Percentiles rank a stretch among this genome's conserved stretches.
Conservation (phyloP, 768 basidiomycete species). For the Asterophora parasitica region DNA sequence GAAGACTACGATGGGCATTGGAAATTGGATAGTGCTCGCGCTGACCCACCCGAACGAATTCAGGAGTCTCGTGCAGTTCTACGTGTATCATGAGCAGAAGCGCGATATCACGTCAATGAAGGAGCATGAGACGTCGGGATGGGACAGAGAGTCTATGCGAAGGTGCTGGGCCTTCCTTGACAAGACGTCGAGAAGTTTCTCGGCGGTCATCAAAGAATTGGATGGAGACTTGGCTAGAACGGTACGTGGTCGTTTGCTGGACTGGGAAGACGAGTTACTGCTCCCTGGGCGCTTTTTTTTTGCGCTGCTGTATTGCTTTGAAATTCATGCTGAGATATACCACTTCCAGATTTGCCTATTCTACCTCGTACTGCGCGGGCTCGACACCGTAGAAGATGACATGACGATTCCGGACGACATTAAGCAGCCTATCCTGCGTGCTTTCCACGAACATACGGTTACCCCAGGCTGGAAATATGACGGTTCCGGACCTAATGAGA, state of each 20-base stretch:
- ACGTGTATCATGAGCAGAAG: conserved; percentile 73
- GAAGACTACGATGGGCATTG: conserved; percentile 39
- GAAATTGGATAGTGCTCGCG: conserved; percentile 61
- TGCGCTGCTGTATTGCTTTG: background rate
- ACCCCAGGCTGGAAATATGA: conserved; percentile 85
- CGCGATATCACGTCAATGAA: conserved; percentile 75
- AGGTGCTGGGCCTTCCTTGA: conserved; percentile 90
- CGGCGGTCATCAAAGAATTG: conserved; percentile 91
- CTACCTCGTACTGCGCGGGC: conserved; percentile 87
- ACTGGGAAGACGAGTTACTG: background rate
- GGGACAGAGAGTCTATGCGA: conserved; percentile 83
- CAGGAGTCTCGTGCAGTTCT: conserved; percentile 77
- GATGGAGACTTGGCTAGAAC: conserved; percentile 92
- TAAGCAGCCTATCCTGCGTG: conserved; percentile 82
- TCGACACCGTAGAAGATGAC: conserved; percentile 99
- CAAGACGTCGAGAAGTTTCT: conserved; percentile 82
- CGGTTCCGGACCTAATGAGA: conserved; percentile 80
- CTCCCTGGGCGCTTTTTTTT: too few species aligned
- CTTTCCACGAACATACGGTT: conserved; percentile 75
- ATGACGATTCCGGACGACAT: conserved; percentile 87
- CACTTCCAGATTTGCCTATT: conserved; percentile 78
- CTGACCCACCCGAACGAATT: conserved; percentile 83
- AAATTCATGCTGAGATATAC: background rate
- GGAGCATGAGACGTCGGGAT: conserved; percentile 79
- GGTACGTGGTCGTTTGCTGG: conserved; percentile 45